phyloP scores from a whole-genome alignment of 2,329 filamentous ascomycete species.

The Pestalotiopsis sp. region DNA sequence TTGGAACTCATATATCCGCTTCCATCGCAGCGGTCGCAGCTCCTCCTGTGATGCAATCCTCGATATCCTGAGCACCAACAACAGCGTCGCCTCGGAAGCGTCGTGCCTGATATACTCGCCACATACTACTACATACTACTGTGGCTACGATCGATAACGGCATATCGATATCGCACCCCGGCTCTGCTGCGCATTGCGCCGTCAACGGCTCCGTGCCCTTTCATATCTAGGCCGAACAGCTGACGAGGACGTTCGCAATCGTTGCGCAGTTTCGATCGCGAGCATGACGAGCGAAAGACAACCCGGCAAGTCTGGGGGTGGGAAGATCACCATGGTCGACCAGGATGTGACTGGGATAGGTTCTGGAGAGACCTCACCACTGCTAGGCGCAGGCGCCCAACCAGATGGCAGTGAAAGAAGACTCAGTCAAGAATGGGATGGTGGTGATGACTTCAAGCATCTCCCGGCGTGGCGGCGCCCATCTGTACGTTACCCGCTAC shows the following conservation, averaged over 20 bases:
- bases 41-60: background rate
- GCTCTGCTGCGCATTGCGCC: background rate
- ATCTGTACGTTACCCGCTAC: constrained; percentile 49
- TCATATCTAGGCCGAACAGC: background rate
- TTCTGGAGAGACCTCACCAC: constrained; percentile 37
- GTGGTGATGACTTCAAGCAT: constrained; percentile 59
- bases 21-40: background rate
- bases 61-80: background rate
- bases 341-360: constrained; percentile 18
- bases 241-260: background rate
- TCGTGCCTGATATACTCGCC: background rate
- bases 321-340: constrained; percentile 29
- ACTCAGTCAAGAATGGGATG: constrained; percentile 46
- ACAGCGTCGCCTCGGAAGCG: background rate
- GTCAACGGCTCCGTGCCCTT: background rate
- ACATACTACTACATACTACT: background rate
- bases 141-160: constrained; percentile 3
- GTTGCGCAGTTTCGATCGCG: no score
- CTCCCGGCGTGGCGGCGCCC: constrained; percentile 66
- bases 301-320: constrained; percentile 18
- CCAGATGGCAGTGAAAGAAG: constrained; percentile 18
- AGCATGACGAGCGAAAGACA: constrained; percentile 28
- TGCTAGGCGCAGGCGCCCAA: constrained; percentile 38
- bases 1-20: background rate
- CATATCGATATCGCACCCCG: background rate